A percentile compares a stretch with the other conserved stretches of the same genome.
Conservation (phyloP, 1,284 basidiomycete genomes). For the Heterobasidion occidentale region DNA sequence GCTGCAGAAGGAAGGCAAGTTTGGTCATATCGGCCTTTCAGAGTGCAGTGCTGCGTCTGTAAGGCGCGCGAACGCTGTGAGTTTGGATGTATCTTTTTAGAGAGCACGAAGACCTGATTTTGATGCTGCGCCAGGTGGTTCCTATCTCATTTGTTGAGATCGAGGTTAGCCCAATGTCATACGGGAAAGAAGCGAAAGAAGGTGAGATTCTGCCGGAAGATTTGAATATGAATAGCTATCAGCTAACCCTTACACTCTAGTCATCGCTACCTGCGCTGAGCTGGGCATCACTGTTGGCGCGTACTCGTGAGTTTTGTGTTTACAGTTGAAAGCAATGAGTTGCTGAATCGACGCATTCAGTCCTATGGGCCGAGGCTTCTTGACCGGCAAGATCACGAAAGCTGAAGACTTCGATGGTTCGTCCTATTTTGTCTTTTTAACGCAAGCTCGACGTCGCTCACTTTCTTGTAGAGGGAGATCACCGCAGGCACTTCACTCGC, state of each 20-base stretch:
- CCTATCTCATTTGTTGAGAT: constrained; percentile 42
- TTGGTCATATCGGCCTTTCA: constrained; percentile 30
- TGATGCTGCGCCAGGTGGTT: constrained; percentile 22
- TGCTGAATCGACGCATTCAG: constrained; percentile 33
- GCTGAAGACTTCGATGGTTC: constrained; percentile 32
- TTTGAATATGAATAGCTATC: background rate
- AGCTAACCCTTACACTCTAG: constrained; percentile 22
- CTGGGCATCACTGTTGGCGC: constrained; percentile 37
- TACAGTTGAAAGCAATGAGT: too few relatives aligned
- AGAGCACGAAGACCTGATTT: background rate
- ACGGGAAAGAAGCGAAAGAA: constrained; percentile 36
- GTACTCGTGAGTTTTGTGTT: too few relatives aligned
- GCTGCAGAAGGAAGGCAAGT: constrained; percentile 22
- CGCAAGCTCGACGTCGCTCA: background rate
- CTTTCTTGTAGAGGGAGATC: constrained; percentile 20
- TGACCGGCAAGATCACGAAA: constrained; percentile 35
- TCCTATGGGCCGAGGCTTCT: constrained; percentile 48
- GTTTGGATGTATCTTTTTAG: background rate
- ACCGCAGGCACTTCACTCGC: constrained; percentile 24
- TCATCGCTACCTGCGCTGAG: constrained; percentile 30
- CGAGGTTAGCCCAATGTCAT: constrained; percentile 42
- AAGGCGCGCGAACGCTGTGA: constrained; percentile 8
- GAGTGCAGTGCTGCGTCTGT: constrained; percentile 31
- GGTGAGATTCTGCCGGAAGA: constrained; percentile 12
- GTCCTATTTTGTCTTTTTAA: constrained; percentile 3